These are phyloP conservation scores for Leccinellum rugosiceps DNA, from an alignment of 768 basidiomycete genomes.

Conservation along the genomic window DNA sequence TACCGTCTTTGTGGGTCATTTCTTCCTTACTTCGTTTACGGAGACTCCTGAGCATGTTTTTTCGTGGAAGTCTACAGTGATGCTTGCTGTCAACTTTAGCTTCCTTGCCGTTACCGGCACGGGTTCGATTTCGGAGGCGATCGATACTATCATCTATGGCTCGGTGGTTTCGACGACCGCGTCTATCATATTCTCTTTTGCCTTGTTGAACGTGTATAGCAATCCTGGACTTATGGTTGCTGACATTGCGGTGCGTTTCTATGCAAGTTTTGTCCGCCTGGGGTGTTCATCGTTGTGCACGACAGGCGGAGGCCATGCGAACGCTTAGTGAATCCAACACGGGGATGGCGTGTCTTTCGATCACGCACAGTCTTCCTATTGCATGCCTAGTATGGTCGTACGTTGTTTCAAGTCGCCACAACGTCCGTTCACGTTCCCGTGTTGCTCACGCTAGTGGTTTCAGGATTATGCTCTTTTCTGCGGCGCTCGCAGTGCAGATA, in stretches of 20 bases:
- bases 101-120: constrained; percentile 7
- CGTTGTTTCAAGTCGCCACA: background rate
- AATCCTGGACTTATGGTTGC: constrained; percentile 3
- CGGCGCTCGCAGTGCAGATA: constrained; percentile 7
- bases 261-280: no score
- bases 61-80: constrained; percentile 10
- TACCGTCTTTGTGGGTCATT: constrained; percentile 12
- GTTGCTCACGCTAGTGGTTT: background rate
- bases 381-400: constrained; percentile 17
- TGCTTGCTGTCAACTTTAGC: constrained; percentile 16
- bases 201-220: constrained; percentile 11
- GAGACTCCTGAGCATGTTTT: background rate
- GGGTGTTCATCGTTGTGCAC: background rate
- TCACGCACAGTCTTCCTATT: constrained; percentile 17
- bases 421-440: background rate
- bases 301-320: constrained; percentile 5
- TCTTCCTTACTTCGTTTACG: background rate
- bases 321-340: background rate
- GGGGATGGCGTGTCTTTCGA: constrained; percentile 7
- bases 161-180: constrained; percentile 9
- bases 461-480: constrained; percentile 7
- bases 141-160: constrained; percentile 11
- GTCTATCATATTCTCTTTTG: constrained; percentile 13
- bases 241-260: constrained; percentile 6
- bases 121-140: background rate